Base-by-base conservation (phyloP, 2,329 filamentous ascomycete genomes). In the Calonectria naviculata region DNA sequence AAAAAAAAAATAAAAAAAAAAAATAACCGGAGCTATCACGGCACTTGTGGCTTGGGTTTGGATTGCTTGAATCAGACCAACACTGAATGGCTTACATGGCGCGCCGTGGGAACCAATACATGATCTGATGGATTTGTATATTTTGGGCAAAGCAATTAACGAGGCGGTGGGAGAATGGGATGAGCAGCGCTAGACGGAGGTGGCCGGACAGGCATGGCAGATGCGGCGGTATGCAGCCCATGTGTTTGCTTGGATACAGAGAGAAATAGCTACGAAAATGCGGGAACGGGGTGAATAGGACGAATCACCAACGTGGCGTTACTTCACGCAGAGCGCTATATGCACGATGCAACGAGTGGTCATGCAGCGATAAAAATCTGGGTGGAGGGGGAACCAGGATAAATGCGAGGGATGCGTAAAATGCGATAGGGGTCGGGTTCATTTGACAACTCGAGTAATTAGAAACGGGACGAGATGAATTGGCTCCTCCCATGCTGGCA, bases 131-230 rank as follows among this genome's bases (percentile, higher is more conserved):
- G 21, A 26, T 58, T 58, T 24, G 24, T 34, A 38, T 5, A n/a
- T 15, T 17, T 13, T 19, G 13, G 21, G 10, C 66, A 56, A 17
- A 34, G 47, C 65, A 24, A 46, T 46, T 21, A 68, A 44, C 46
- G 29, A 61, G 24, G 65, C 56, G 34, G 56, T 63, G 66, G 58
- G 62, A 46, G 54, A 26, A 42, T 19, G 26, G 8, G 42, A 56
- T 24, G 38, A 8, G 34, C 34, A 38, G 41, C 63, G 41, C 15
- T 47, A 46, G 49, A 49, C 62, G 70, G 58, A 60, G 47, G 64
- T 52, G 62, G 62, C 65, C 56, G 70, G 64, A 24, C 36, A 65
- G 52, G 42, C 54, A 29, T 71, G 66, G 42, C 42, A 65, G 66
- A 26, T 61, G 24, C 17, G 26, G 54, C 34, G 46, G 12, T 54